Evolutionary conservation across 192 early-diverging fungal species (phyloP).

Genomic region (Linnemannia zychae): DNA sequence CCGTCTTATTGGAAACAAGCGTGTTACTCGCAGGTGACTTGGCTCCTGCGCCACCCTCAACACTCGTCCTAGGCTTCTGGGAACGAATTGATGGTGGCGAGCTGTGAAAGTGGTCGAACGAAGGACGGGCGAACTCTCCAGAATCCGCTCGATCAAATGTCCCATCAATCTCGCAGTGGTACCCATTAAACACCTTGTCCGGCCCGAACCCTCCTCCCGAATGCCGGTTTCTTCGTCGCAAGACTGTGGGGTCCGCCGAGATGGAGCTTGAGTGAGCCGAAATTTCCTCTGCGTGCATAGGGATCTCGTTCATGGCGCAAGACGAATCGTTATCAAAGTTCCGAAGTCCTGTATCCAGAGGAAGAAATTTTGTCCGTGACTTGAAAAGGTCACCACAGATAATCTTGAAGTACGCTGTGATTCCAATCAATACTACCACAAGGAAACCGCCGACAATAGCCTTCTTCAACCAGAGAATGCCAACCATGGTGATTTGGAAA

Average conservation of each 20-base stretch:
- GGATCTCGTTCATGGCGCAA: constrained; percentile 39
- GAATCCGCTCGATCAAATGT: not conserved
- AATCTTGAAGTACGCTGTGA: constrained; percentile 64
- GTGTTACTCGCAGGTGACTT: constrained; percentile 2
- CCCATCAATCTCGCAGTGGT: not conserved
- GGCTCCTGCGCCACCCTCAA: not conserved
- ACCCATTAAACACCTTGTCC: not conserved
- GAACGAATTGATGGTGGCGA: not conserved
- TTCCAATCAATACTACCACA: constrained; percentile 59
- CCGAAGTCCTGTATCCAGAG: constrained; percentile 50
- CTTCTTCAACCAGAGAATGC: constrained; percentile 65
- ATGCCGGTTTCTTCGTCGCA: not conserved
- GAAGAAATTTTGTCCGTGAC: constrained; percentile 59
- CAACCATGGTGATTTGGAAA: constrained; percentile 70
- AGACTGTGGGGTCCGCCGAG: constrained; percentile 9
- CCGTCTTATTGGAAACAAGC: not conserved
- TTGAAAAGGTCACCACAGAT: constrained; percentile 60
- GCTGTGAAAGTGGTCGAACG: not conserved
- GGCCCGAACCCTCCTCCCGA: not conserved
- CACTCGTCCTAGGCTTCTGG: not conserved
- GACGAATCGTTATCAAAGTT: constrained; percentile 42
- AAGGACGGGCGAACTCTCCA: not conserved
- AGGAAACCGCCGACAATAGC: constrained; percentile 57
- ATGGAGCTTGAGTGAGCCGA: constrained; percentile 16
- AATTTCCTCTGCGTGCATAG: not conserved